A percentile compares a stretch with the other conserved stretches of the same genome.
These are phyloP conservation scores for Trametes elegans DNA, from an alignment of 768 basidiomycete genomes.

Conservation along the genomic window DNA sequence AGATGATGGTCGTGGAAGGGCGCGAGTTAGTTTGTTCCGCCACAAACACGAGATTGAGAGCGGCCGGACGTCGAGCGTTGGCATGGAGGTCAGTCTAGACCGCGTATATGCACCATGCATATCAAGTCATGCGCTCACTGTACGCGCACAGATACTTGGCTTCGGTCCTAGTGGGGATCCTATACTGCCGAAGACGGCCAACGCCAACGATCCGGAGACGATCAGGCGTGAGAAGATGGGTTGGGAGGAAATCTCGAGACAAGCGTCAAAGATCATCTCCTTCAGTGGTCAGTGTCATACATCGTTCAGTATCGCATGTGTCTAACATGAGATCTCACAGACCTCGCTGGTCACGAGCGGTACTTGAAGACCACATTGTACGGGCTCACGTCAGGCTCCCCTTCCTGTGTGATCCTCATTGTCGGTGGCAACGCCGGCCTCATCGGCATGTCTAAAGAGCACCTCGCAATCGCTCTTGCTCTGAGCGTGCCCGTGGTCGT, in stretches of 20 bases:
- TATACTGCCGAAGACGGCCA: constrained; percentile 66
- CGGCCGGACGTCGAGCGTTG: constrained; percentile 91
- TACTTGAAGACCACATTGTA: constrained; percentile 93
- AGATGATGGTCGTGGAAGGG: constrained; percentile 79
- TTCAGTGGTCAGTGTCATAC: constrained; percentile 66
- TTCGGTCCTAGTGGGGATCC: constrained; percentile 76
- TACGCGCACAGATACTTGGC: constrained; percentile 68
- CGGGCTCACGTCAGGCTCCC: constrained; percentile 90
- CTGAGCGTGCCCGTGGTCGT: constrained; percentile 91
- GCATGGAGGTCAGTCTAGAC: constrained; percentile 92
- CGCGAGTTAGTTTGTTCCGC: constrained; percentile 86
- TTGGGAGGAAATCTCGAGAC: constrained; percentile 93
- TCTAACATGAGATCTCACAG: constrained; percentile 37
- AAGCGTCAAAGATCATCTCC: constrained; percentile 88
- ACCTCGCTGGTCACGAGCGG: constrained; percentile 94
- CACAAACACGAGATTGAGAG: constrained; percentile 98
- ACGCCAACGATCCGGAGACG: constrained; percentile 57
- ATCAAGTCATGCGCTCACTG: no score
- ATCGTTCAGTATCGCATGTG: neutral
- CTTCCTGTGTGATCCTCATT: constrained; percentile 89
- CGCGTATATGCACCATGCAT: no score
- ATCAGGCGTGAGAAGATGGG: constrained; percentile 82
- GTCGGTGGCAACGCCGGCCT: constrained; percentile 93
- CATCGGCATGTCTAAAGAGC: constrained; percentile 94
- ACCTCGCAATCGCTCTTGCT: constrained; percentile 91